Percentiles rank a stretch among this genome's conserved stretches.
These are phyloP conservation scores for Podaxis mareebaensis DNA, from an alignment of 768 basidiomycete species.

Conservation along the genomic window DNA sequence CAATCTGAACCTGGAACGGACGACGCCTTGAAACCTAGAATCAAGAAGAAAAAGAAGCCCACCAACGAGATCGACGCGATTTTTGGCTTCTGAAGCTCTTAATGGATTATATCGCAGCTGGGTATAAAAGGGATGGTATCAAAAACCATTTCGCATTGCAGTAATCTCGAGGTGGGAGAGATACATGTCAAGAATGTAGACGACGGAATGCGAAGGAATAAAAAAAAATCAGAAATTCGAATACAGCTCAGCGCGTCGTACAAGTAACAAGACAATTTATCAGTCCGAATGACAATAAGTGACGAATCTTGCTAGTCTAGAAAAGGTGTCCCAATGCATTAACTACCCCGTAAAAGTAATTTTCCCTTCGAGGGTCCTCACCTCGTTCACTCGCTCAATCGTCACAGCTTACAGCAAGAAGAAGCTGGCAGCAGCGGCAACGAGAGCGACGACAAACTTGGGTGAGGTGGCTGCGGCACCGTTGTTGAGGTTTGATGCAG, in stretches of 20 bases:
- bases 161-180: conserved; percentile 1
- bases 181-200: conserved; percentile 13
- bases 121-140: conserved; percentile 20
- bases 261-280: conserved; percentile 6
- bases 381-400: conserved; percentile 8
- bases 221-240: conserved; percentile 8
- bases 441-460: conserved; percentile 47
- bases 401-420: conserved; percentile 44
- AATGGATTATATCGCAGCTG: conserved; percentile 16
- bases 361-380: conserved; percentile 12
- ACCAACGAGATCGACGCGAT: conserved; percentile 72
- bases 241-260: conserved; percentile 24
- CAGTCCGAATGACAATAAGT: conserved; percentile 10
- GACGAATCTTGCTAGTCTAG: conserved; percentile 15
- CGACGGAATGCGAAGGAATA: conserved; percentile 17
- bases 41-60: conserved; percentile 40
- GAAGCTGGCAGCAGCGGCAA: conserved; percentile 46
- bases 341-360: conserved; percentile 6
- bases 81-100: conserved; percentile 41
- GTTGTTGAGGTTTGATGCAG: conserved; percentile 29
- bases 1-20: not conserved
- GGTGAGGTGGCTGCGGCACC: conserved; percentile 48
- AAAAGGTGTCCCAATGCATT: conserved; percentile 12
- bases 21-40: conserved; percentile 20
- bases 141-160: conserved; percentile 16